A percentile compares a stretch with the other conserved stretches of the same genome.
Evolutionary conservation across 192 early-diverging fungal species (phyloP).

Genomic region (Gryganskiella cystojenkinii): DNA sequence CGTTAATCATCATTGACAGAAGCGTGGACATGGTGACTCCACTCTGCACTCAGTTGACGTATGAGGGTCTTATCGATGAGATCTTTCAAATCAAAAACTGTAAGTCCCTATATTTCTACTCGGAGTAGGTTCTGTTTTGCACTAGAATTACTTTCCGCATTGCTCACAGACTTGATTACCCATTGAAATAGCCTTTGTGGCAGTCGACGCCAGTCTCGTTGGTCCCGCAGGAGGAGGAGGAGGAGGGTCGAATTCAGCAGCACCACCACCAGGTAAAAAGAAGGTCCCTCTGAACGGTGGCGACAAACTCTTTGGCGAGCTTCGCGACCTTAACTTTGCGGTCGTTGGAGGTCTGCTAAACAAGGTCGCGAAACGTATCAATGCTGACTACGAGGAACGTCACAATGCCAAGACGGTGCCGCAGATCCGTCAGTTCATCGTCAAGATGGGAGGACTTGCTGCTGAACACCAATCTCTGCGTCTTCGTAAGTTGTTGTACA

Average conservation of each 20-base stretch:
- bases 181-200: slow-evolving; percentile 71
- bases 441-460: slow-evolving; percentile 83
- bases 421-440: slow-evolving; percentile 94
- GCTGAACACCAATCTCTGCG: slow-evolving; percentile 87
- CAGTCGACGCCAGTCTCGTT: slow-evolving; percentile 75
- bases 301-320: slow-evolving; percentile 82
- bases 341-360: slow-evolving; percentile 87
- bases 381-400: slow-evolving; percentile 88
- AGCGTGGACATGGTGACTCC: slow-evolving; percentile 92
- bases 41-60: slow-evolving; percentile 94
- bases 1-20: slow-evolving; percentile 91
- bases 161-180: no score
- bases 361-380: slow-evolving; percentile 85
- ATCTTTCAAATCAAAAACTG: slow-evolving; percentile 83
- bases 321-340: slow-evolving; percentile 93
- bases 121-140: background rate
- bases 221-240: slow-evolving; percentile 43
- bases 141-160: no score
- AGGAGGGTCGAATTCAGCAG: slow-evolving; percentile 32
- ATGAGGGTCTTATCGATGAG: slow-evolving; percentile 97
- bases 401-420: slow-evolving; percentile 92
- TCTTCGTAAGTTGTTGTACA: slow-evolving; percentile 78
- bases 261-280: slow-evolving; percentile 61
- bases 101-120: slow-evolving; percentile 43
- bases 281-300: slow-evolving; percentile 84